Conservation (phyloP, 495 filamentous ascomycete genomes). For the Oidiodendron maius region DNA sequence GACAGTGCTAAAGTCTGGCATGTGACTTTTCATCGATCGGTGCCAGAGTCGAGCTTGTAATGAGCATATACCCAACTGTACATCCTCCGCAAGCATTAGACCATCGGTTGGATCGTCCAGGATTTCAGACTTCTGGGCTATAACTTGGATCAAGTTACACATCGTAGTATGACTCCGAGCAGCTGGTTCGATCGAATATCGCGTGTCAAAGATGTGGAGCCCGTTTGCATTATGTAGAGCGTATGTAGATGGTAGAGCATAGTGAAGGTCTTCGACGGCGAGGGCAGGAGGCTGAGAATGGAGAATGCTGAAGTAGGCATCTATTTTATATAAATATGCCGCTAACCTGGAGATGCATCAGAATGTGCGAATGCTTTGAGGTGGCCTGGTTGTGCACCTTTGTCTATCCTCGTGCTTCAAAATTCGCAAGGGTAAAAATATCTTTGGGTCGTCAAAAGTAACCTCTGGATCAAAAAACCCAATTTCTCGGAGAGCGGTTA, state of each 20-base stretch:
- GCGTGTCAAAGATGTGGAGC: slow-evolving; percentile 13
- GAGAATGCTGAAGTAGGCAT: slow-evolving; percentile 22
- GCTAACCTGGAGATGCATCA: slow-evolving; percentile 20
- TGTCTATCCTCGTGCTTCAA: slow-evolving; percentile 9
- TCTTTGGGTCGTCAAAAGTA: slow-evolving; percentile 16
- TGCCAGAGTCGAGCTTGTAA: slow-evolving; percentile 14
- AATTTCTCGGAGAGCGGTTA: slow-evolving; percentile 15
- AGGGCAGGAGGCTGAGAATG: slow-evolving; percentile 15
- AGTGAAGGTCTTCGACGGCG: slow-evolving; percentile 19
- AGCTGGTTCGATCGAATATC: slow-evolving; percentile 14
- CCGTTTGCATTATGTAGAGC: slow-evolving; percentile 17
- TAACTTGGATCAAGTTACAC: slow-evolving; percentile 9
- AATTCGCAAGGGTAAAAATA: slow-evolving; percentile 14
- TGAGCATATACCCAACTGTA: slow-evolving; percentile 20
- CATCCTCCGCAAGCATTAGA: slow-evolving; percentile 22
- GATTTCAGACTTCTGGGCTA: slow-evolving; percentile 1
- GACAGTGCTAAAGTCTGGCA: neutral
- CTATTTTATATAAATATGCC: slow-evolving; percentile 22
- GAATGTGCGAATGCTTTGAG: slow-evolving; percentile 3
- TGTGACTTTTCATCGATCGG: neutral
- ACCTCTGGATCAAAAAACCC: slow-evolving; percentile 16
- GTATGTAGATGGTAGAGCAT: slow-evolving; percentile 13
- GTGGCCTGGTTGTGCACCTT: slow-evolving; percentile 2
- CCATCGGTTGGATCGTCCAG: neutral
- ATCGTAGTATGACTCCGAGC: slow-evolving; percentile 10